Evolutionary conservation across 164 flowering plant species (phyloP).

Genomic region (Piper longum): DNA sequence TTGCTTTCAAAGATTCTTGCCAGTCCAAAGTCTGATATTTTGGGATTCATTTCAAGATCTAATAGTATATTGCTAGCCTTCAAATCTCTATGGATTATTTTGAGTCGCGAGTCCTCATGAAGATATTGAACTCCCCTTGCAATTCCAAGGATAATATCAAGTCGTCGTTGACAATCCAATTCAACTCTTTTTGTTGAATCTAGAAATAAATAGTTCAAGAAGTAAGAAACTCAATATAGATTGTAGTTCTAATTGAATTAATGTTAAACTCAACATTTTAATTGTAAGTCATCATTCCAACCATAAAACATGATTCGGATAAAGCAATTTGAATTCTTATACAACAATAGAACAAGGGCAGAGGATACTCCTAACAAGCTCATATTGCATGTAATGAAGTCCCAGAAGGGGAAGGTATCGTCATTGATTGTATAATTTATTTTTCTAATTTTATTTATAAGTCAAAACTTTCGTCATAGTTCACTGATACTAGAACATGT

Average conservation of each 20-base stretch:
- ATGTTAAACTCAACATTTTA: too few species aligned
- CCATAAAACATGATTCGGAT: too few species aligned
- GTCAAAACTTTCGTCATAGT: too few species aligned
- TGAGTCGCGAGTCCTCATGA: conserved; percentile 46
- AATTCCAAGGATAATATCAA: conserved; percentile 22
- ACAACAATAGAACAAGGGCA: too few species aligned
- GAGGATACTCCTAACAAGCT: too few species aligned
- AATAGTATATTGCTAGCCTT: conserved; percentile 45
- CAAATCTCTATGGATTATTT: conserved; percentile 47
- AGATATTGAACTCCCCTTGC: conserved; percentile 51
- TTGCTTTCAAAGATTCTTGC: conserved; percentile 27
- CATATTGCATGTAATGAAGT: too few species aligned
- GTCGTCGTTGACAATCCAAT: conserved; percentile 20
- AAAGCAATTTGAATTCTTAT: too few species aligned
- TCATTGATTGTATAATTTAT: too few species aligned
- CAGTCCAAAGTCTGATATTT: conserved; percentile 40
- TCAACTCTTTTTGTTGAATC: conserved; percentile 1
- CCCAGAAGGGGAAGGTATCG: too few species aligned
- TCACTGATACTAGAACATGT: too few species aligned
- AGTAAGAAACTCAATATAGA: background rate
- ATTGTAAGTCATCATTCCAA: too few species aligned
- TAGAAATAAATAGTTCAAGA: background rate
- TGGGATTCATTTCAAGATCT: conserved; percentile 34
- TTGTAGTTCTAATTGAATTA: background rate
- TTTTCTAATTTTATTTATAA: too few species aligned